Evolutionary conservation across 345 rosid species (phyloP), one percentile per base, ranked within the genome.

Genomic region (Eucalyptus cloeziana): DNA sequence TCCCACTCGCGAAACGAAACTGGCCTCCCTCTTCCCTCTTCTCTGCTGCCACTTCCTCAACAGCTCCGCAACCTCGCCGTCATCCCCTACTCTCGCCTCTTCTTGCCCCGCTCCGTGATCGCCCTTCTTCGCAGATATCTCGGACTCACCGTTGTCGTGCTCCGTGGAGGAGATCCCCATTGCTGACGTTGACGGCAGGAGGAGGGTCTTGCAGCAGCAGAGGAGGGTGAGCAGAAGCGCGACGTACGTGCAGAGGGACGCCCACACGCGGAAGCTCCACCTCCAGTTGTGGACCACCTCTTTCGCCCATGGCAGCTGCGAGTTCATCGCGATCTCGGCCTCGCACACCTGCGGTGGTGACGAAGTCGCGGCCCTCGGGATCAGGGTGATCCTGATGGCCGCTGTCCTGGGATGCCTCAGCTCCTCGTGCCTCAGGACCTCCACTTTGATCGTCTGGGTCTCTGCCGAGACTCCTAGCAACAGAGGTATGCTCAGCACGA

Each of bases 261-360:
- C 88, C 98, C 97, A 98, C 2, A 95, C 95, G 51, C 89, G 94
- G 21, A 94, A 87, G 15, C 97, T 95, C 98, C 97, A 98, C 89
- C 90, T 95, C 99, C 98, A 98, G 45, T 94, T 94, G 89, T 89
- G 93, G 83, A 96, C 89, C 60, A 97, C 43, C 86, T 93, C 89
- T 93, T 94, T 97, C 8, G 88, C 30, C 98, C 96, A 95, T 0
- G 99, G 98, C 22, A 94, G 94, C 89, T 91, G 92, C 3, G 98
- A 96, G 44, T 90, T 92, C 64, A 96, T 79, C 31, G 92, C 25
- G 31, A 96, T 88, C 86, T 96, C 92, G 0, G 98, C 96, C 91
- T 95, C 97, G 24, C 94, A 95, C 45, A 97, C 15, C 91, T 97
- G 98, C 7, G 98, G 98, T 4, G 93, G 87, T 24, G 40, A 88